phyloP scores from a whole-genome alignment of 805 yeast species.

The Lipomyces sp. region DNA sequence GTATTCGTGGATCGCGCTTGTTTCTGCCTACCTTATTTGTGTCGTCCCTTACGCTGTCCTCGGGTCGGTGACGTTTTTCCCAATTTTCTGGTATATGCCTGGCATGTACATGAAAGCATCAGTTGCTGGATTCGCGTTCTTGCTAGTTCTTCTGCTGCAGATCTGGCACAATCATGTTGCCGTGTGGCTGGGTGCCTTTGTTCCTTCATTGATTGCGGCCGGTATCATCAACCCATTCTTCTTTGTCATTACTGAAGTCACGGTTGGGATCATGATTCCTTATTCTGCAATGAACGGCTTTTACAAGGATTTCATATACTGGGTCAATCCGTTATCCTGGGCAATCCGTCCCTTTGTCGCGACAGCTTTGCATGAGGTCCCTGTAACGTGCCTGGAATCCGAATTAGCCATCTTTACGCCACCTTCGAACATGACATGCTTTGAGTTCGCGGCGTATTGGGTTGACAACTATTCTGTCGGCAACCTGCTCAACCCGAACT shows the following conservation, averaged over 20 bases:
- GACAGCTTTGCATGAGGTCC: constrained; percentile 58
- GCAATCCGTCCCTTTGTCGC: constrained; percentile 60
- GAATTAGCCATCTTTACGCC: constrained; percentile 59
- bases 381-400: constrained; percentile 52
- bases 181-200: constrained; percentile 52
- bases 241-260: constrained; percentile 65
- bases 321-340: constrained; percentile 71
- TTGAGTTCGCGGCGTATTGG: constrained; percentile 59
- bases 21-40: constrained; percentile 11
- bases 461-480: constrained; percentile 51
- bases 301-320: constrained; percentile 73
- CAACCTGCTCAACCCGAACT: constrained; percentile 49
- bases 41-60: constrained; percentile 41
- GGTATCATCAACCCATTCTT: constrained; percentile 58
- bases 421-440: constrained; percentile 55
- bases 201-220: constrained; percentile 51
- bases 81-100: constrained; percentile 70
- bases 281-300: constrained; percentile 63
- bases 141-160: constrained; percentile 45
- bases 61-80: constrained; percentile 63
- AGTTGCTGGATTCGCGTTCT: constrained; percentile 50
- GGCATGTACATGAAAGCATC: constrained; percentile 64
- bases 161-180: constrained; percentile 42
- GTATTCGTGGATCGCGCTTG: constrained; percentile 56
- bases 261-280: constrained; percentile 77